Evolutionary conservation across 2,329 filamentous ascomycete species (phyloP).

Genomic region (Venturiaceae sp.): DNA sequence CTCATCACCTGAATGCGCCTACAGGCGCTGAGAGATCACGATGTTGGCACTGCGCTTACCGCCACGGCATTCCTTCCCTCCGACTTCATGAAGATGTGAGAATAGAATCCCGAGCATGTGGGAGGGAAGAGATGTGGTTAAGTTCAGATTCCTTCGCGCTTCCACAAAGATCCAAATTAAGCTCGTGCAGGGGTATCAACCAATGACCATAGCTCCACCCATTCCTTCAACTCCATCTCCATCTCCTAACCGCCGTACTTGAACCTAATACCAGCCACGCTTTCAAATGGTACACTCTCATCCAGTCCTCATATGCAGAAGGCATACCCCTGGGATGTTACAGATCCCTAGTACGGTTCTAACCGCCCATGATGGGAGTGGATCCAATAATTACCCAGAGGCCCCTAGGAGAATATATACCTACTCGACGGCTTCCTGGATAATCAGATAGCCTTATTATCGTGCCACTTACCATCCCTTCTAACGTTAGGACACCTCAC

Average conservation of each 20-base stretch:
- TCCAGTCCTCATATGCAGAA: background rate
- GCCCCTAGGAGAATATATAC: background rate
- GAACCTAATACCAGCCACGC: background rate
- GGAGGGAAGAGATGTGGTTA: background rate
- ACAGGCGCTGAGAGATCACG: background rate
- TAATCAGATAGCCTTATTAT: background rate
- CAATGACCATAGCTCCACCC: background rate
- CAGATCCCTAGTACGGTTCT: background rate
- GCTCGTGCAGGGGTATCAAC: background rate
- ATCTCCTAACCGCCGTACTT: background rate
- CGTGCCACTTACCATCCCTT: background rate
- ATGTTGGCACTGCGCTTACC: background rate
- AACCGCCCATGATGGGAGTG: background rate
- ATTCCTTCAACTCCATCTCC: background rate
- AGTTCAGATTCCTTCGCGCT: background rate
- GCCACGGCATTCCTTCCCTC: background rate
- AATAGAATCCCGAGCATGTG: background rate
- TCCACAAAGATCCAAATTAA: background rate
- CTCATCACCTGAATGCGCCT: background rate
- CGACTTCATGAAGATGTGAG: background rate
- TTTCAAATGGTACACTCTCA: background rate
- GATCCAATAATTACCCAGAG: background rate
- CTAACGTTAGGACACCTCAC: background rate
- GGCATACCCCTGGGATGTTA: background rate
- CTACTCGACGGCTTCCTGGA: background rate